Percentiles rank a stretch among this genome's conserved stretches.
These are phyloP conservation scores for Termitomyces sp. DNA, from an alignment of 768 basidiomycete genomes.

Conservation along the genomic window DNA sequence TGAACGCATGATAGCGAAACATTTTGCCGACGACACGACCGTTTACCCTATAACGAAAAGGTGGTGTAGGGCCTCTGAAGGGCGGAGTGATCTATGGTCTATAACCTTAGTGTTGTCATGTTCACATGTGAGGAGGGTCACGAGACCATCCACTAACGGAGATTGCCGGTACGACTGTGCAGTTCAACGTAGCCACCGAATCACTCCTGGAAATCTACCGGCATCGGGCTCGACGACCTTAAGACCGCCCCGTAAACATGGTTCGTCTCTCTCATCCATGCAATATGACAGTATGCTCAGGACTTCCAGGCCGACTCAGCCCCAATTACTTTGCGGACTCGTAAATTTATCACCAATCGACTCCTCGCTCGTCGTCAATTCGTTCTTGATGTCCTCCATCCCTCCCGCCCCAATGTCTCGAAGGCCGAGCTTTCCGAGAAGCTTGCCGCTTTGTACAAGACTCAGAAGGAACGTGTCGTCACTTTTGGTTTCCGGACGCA, in stretches of 20 bases:
- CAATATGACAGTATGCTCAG: conserved; percentile 10
- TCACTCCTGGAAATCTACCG: conserved; percentile 20
- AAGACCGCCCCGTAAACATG: conserved; percentile 25
- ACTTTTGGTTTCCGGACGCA: conserved; percentile 93
- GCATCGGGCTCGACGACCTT: conserved; percentile 38
- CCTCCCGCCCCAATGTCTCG: conserved; percentile 91
- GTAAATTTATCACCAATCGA: conserved; percentile 99
- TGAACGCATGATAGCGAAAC: no score
- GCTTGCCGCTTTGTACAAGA: conserved; percentile 90
- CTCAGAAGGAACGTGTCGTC: conserved; percentile 85
- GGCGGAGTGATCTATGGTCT: no score
- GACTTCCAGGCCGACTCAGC: conserved; percentile 61
- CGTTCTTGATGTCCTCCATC: conserved; percentile 92
- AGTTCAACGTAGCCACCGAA: conserved; percentile 37
- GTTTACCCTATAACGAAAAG: no score
- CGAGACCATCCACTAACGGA: conserved; percentile 25
- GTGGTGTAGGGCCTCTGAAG: no score
- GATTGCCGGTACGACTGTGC: conserved; percentile 37
- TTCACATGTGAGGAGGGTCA: conserved; percentile 5
- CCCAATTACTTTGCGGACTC: conserved; percentile 93
- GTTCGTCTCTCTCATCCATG: conserved; percentile 7
- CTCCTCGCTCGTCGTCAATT: conserved; percentile 96
- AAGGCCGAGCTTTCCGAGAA: conserved; percentile 90
- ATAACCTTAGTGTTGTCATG: no score
- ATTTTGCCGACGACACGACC: no score